A percentile compares a stretch with the other conserved stretches of the same genome.
phyloP scores from a whole-genome alignment of 768 basidiomycete species.

The Termitomyces sp. region DNA sequence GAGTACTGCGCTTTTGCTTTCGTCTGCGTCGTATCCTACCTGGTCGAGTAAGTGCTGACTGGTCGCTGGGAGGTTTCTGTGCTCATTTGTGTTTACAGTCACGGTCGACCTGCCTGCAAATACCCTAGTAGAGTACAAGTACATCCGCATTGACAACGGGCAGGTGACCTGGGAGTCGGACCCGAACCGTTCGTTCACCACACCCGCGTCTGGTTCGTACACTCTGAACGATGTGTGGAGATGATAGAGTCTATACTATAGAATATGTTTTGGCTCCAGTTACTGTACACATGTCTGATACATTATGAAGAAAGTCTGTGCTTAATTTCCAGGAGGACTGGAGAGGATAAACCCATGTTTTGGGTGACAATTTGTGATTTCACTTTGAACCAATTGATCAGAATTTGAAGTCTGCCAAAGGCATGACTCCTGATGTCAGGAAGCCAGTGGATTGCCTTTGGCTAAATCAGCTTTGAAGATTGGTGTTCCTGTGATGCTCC shows the following conservation, averaged over 20 bases:
- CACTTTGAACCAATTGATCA: no score
- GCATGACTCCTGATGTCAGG: no score
- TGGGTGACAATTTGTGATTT: no score
- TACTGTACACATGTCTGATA: no score
- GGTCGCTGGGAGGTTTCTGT: neutral
- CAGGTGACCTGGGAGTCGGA: conserved; percentile 64
- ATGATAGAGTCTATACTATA: conserved; percentile 7
- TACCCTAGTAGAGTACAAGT: conserved; percentile 63
- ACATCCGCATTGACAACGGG: conserved; percentile 53
- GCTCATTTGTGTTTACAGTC: conserved; percentile 30
- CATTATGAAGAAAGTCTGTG: no score
- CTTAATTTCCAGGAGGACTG: no score
- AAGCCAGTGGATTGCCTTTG: no score
- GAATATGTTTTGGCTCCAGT: no score
- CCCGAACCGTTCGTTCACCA: conserved; percentile 51
- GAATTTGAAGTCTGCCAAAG: no score
- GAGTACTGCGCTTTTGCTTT: conserved; percentile 47
- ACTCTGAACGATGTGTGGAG: conserved; percentile 37
- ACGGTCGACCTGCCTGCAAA: conserved; percentile 55
- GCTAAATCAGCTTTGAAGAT: no score
- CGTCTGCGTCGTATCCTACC: conserved; percentile 51
- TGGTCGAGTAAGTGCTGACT: conserved; percentile 57
- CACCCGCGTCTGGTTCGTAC: conserved; percentile 36
- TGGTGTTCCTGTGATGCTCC: no score
- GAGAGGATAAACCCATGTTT: neutral